Base-by-base conservation (phyloP, 2,329 filamentous ascomycete species). In the Phialophora chinensis region DNA sequence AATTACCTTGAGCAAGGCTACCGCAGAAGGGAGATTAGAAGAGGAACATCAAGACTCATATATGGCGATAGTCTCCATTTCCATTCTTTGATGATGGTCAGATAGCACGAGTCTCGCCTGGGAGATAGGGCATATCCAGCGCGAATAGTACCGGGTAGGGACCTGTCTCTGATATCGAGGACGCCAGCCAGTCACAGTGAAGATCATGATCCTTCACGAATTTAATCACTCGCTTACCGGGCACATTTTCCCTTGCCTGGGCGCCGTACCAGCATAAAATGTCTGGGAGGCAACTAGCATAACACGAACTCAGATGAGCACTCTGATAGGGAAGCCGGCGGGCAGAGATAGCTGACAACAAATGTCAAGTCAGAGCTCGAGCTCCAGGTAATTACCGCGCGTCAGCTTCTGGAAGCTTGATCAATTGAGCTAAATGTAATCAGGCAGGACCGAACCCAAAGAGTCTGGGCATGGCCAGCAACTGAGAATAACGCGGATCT, bases 271-370 rank as follows among this genome's bases (percentile, higher is more conserved):
- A 61, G 20, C 31, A 20, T 49, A 31, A 61, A 31, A 25, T 25
- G 29, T 38, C 25, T 27, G 47, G 29, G 47, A n/a, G 44, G 33
- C 59, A 50, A 25, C 33, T 52, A 33, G 59, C 29, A 38, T 31
- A 61, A 29, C 31, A 62, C 31, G 23, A 57, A 55, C 29, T 31
- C 49, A n/a, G 50, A 42, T 35, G 27, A 58, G 52, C 20, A n/a
- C 29, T 60, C 50, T 50, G 65, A 67, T 67, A 67, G 57, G 62
- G 60, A 17, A 56, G 4, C 20, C 17, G 14, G 60, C 52, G 60
- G 52, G 2, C 29, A 47, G 35, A 62, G 60, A 62, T 64, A 65
- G 59, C 62, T 65, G 66, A 65, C 66, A 65, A 31, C 53, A 65
- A 62, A 50, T 12, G 44, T 53, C 62, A 65, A 65, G 62, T 67